A percentile compares a stretch with the other conserved stretches of the same genome.
Evolutionary conservation across 805 yeast species (phyloP).

Genomic region (Sugiyamaella qingdaonensis): DNA sequence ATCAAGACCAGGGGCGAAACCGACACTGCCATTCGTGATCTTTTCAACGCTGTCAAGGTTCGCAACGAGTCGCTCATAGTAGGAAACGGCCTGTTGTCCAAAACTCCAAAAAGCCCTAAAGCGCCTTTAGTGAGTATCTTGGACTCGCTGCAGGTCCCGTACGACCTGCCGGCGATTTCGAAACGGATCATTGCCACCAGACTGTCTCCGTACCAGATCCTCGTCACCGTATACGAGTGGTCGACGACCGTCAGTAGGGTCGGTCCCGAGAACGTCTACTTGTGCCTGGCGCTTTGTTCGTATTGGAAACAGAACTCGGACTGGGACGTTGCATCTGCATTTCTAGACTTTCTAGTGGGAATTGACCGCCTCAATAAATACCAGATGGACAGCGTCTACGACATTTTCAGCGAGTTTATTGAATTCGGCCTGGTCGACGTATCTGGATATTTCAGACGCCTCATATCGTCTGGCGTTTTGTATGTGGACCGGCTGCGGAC

Average conservation of each 20-base stretch:
- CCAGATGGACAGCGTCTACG: slow-evolving; percentile 26
- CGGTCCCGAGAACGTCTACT: slow-evolving; percentile 21
- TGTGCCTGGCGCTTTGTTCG: slow-evolving; percentile 20
- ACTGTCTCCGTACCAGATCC: slow-evolving; percentile 14
- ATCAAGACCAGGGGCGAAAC: slow-evolving; percentile 11
- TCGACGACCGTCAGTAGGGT: slow-evolving; percentile 21
- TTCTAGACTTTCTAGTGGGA: slow-evolving; percentile 25
- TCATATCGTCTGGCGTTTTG: slow-evolving; percentile 83
- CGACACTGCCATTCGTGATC: slow-evolving; percentile 12
- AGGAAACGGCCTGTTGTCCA: slow-evolving; percentile 21
- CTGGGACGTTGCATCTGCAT: slow-evolving; percentile 24
- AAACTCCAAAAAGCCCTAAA: slow-evolving; percentile 18
- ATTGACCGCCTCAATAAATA: slow-evolving; percentile 10
- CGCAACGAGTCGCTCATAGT: slow-evolving; percentile 25
- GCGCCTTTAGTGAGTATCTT: slow-evolving; percentile 26
- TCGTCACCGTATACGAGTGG: slow-evolving; percentile 28
- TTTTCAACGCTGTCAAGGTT: slow-evolving; percentile 17
- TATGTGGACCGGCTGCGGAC: slow-evolving; percentile 47
- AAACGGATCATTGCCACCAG: slow-evolving; percentile 12
- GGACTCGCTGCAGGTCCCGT: slow-evolving; percentile 29
- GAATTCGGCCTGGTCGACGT: slow-evolving; percentile 49
- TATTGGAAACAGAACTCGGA: slow-evolving; percentile 18
- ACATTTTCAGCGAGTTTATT: slow-evolving; percentile 49
- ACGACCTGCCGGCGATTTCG: slow-evolving; percentile 19
- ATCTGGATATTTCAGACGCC: slow-evolving; percentile 67